Conservation (phyloP, 345 rosid genomes). For the Citrus sp. region DNA sequence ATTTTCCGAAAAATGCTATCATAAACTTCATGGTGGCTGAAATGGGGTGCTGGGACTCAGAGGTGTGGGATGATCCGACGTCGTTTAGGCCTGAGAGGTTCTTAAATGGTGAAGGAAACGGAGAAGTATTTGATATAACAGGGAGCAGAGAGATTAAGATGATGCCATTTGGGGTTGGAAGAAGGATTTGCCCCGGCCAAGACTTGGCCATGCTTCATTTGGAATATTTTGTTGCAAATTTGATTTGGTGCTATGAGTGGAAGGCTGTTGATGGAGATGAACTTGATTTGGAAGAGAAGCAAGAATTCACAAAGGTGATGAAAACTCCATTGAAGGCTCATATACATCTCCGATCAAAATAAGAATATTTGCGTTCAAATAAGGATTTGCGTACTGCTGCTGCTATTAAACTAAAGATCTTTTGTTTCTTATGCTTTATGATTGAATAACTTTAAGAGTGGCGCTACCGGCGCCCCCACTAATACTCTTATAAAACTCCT, state of each 20-base stretch:
- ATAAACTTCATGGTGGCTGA: constrained; percentile 5
- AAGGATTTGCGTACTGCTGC: background rate
- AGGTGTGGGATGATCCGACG: constrained; percentile 12
- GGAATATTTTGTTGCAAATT: constrained; percentile 9
- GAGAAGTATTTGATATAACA: background rate
- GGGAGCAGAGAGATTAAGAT: constrained; percentile 11
- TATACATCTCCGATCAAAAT: background rate
- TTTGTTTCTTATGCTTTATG: background rate
- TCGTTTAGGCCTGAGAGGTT: constrained; percentile 7
- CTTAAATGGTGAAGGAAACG: background rate
- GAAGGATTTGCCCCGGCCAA: constrained; percentile 15
- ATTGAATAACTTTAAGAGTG: background rate
- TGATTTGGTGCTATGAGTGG: constrained; percentile 2
- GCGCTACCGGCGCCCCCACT: no score
- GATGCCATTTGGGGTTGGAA: constrained; percentile 18
- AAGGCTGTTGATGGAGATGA: constrained; percentile 6
- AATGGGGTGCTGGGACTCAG: background rate
- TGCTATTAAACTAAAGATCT: background rate
- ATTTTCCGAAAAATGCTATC: background rate
- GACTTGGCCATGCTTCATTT: constrained; percentile 10
- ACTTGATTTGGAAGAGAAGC: background rate
- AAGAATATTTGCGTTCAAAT: background rate
- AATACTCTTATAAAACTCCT: no score
- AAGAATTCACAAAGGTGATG: background rate
- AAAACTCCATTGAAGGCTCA: constrained; percentile 4